Evolutionary conservation across 2,329 filamentous ascomycete species (phyloP).

Genomic region (Curvularia sp.): DNA sequence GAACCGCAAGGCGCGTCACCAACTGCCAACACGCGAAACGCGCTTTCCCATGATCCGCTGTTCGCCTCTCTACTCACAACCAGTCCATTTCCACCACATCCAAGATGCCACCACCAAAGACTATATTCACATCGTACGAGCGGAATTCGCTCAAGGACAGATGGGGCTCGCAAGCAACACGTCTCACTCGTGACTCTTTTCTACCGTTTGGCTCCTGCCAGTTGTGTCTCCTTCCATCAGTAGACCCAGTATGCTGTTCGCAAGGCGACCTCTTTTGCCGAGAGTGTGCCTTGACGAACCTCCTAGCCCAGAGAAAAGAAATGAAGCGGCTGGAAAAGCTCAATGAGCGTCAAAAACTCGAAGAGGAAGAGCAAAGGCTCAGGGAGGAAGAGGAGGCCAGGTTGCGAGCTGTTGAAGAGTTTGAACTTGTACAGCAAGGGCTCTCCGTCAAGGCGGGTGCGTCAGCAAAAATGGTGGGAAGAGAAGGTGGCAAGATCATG

Average conservation of each 20-base stretch:
- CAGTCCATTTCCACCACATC: background rate
- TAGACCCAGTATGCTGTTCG: conserved; percentile 81
- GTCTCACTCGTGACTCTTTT: conserved; percentile 87
- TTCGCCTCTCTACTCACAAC: background rate
- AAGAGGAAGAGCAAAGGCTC: conserved; percentile 66
- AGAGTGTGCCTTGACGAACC: conserved; percentile 89
- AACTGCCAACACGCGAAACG: background rate
- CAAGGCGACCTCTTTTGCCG: conserved; percentile 89
- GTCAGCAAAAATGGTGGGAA: conserved; percentile 50
- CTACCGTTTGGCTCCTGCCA: conserved; percentile 88
- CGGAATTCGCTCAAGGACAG: conserved; percentile 78
- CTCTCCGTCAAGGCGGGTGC: conserved; percentile 51
- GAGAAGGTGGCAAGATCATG: conserved; percentile 54
- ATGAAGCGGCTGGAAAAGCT: conserved; percentile 80
- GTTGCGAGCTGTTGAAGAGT: conserved; percentile 75
- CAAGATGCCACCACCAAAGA: conserved; percentile 40
- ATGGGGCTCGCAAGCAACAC: conserved; percentile 84
- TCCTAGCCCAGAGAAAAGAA: conserved; percentile 90
- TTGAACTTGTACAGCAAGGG: conserved; percentile 82
- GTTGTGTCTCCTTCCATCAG: conserved; percentile 81
- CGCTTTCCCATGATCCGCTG: background rate
- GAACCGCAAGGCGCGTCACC: background rate
- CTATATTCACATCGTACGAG: conserved; percentile 91
- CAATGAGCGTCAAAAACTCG: conserved; percentile 66
- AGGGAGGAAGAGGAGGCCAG: conserved; percentile 73